Conservation (phyloP, 2,329 filamentous ascomycete genomes). For the Hypoxylon sp. region DNA sequence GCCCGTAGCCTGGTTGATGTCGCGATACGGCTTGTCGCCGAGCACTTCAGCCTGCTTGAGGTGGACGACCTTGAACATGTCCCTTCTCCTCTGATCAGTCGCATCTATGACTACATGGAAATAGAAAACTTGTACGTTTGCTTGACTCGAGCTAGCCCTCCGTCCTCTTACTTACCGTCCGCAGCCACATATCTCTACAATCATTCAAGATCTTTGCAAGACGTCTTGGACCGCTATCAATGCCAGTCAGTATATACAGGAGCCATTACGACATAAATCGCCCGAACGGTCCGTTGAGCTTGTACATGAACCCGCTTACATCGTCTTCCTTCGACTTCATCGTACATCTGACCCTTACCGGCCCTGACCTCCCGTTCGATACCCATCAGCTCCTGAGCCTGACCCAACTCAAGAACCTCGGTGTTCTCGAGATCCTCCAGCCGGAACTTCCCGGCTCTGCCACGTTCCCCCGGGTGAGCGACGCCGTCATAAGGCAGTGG, state of each 20-base stretch:
- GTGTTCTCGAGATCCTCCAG: slow-evolving; percentile 56
- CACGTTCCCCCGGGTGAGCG: slow-evolving; percentile 51
- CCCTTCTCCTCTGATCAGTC: slow-evolving; percentile 48
- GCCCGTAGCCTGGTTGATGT: slow-evolving; percentile 51
- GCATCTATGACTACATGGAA: slow-evolving; percentile 52
- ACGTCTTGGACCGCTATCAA: not conserved
- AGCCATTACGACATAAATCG: not conserved
- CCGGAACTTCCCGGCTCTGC: slow-evolving; percentile 43
- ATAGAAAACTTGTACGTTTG: slow-evolving; percentile 17
- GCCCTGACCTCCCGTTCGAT: slow-evolving; percentile 18
- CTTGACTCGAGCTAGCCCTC: not conserved
- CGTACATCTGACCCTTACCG: slow-evolving; percentile 39
- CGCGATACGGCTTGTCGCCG: slow-evolving; percentile 48
- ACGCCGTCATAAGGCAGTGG: slow-evolving; percentile 58
- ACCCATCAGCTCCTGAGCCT: slow-evolving; percentile 53
- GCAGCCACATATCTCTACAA: slow-evolving; percentile 16
- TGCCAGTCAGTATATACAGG: slow-evolving; percentile 3
- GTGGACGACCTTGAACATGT: slow-evolving; percentile 47
- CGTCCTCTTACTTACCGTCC: not conserved
- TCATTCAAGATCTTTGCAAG: slow-evolving; percentile 18
- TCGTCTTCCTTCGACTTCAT: slow-evolving; percentile 46
- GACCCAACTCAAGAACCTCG: slow-evolving; percentile 55
- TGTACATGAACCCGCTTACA: slow-evolving; percentile 51
- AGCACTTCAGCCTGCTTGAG: slow-evolving; percentile 49
- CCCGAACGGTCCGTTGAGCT: slow-evolving; percentile 36